A percentile compares a stretch with the other conserved stretches of the same genome.
Evolutionary conservation across 441 rosid species (phyloP).

Genomic region (Macaranga tanarius): DNA sequence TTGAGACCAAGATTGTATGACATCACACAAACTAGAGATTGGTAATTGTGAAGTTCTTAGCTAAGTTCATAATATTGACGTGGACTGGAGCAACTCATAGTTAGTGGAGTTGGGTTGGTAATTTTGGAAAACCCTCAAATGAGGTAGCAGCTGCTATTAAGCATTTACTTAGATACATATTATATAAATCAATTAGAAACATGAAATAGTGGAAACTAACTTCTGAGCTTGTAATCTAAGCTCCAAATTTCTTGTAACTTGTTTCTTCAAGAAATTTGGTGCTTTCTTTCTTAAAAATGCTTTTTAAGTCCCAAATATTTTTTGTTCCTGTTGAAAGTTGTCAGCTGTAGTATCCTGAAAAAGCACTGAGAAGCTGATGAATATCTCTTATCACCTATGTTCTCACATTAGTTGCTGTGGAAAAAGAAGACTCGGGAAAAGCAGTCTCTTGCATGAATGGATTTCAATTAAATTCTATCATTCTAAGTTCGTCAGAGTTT

Average conservation of each 20-base stretch:
- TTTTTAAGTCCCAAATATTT: neutral
- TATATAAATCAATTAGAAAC: neutral
- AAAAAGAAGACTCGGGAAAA: neutral
- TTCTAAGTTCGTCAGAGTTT: constrained; percentile 8
- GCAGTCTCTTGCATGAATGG: constrained; percentile 3
- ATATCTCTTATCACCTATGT: neutral
- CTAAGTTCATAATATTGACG: neutral
- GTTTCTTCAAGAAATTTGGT: neutral
- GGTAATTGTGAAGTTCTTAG: neutral
- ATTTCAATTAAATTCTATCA: neutral
- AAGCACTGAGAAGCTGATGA: constrained; percentile 3
- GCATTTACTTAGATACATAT: neutral
- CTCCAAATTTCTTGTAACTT: neutral
- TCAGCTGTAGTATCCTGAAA: neutral
- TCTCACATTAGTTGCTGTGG: constrained; percentile 2
- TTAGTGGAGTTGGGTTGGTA: neutral
- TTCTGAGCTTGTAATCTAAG: neutral
- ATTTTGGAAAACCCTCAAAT: neutral
- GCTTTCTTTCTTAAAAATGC: neutral
- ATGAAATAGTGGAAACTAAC: neutral
- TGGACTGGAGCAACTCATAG: neutral
- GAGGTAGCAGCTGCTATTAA: neutral
- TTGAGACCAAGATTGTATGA: neutral
- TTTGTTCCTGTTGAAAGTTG: neutral
- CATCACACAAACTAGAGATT: neutral